A percentile compares a stretch with the other conserved stretches of the same genome.
These are phyloP conservation scores for Isatis lusitanica DNA, from an alignment of 441 rosid species.

Conservation along the genomic window DNA sequence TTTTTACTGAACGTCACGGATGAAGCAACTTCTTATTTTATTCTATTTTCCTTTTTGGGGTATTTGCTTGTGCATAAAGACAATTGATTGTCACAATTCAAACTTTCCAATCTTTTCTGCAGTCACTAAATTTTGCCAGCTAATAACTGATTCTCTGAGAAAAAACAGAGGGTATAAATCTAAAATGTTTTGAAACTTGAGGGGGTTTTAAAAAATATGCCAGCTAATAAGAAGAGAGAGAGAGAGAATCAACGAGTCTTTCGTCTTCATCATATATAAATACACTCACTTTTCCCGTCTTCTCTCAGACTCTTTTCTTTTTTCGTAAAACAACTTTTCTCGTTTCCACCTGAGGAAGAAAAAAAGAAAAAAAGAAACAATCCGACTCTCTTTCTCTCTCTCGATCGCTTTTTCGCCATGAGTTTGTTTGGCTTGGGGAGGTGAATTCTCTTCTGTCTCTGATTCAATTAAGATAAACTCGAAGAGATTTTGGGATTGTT, in stretches of 20 bases:
- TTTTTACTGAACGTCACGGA: not conserved
- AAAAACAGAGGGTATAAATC: not conserved
- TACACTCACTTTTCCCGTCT: slow-evolving; percentile 21
- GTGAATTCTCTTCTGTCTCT: not conserved
- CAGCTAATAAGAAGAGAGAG: slow-evolving; percentile 36
- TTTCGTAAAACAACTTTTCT: slow-evolving; percentile 13
- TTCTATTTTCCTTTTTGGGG: not conserved
- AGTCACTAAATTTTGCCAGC: slow-evolving; percentile 13
- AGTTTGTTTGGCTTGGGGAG: slow-evolving; percentile 37
- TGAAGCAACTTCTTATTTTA: not conserved
- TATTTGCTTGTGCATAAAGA: slow-evolving; percentile 4
- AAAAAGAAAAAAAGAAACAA: not conserved
- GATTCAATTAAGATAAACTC: not conserved
- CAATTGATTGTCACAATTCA: not conserved
- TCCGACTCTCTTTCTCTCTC: slow-evolving; percentile 13
- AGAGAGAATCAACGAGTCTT: slow-evolving; percentile 23
- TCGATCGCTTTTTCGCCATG: slow-evolving; percentile 28
- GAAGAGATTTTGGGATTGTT: not conserved
- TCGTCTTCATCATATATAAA: slow-evolving; percentile 30
- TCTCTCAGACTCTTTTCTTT: slow-evolving; percentile 8
- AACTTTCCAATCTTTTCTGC: not conserved
- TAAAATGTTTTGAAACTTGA: not conserved
- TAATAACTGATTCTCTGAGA: not conserved
- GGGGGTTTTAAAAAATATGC: slow-evolving; percentile 23
- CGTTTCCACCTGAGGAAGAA: slow-evolving; percentile 12